phyloP scores from a whole-genome alignment of 345 rosid genomes.

The Hirschfeldia incana region DNA sequence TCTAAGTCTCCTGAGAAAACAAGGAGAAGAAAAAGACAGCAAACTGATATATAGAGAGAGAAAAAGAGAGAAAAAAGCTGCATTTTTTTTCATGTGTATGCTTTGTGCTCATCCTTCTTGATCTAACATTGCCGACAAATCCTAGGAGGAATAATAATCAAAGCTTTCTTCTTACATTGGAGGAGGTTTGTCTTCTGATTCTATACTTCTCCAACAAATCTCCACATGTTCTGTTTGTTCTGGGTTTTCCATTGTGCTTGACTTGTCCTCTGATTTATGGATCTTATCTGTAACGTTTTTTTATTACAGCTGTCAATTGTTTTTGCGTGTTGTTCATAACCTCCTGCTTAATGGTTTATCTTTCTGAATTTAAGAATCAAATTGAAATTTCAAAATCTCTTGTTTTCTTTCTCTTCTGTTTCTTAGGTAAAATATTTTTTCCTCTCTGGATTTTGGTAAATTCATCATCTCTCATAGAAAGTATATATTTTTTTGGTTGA shows the following conservation, averaged over 20 bases:
- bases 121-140: constrained; percentile 47
- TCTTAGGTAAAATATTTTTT: constrained; percentile 6
- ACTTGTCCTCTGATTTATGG: constrained; percentile 26
- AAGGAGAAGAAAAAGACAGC: constrained; percentile 36
- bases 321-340: constrained; percentile 35
- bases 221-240: no score
- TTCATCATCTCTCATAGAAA: constrained; percentile 14
- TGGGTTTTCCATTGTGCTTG: constrained; percentile 37
- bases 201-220: constrained; percentile 34
- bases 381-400: constrained; percentile 1
- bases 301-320: constrained; percentile 28
- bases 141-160: constrained; percentile 15
- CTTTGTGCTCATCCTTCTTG: constrained; percentile 34
- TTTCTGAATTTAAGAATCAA: constrained; percentile 23
- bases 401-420: not conserved
- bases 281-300: constrained; percentile 7
- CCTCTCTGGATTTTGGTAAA: not conserved
- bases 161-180: constrained; percentile 24
- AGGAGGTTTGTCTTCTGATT: constrained; percentile 37
- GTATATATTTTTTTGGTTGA: not conserved
- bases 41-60: constrained; percentile 6
- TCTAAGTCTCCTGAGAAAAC: constrained; percentile 36
- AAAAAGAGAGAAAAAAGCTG: constrained; percentile 27
- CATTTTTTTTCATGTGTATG: constrained; percentile 20
- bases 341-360: constrained; percentile 22